Evolutionary conservation across 345 rosid species (phyloP).

Genomic region (Luvunga scandens): DNA sequence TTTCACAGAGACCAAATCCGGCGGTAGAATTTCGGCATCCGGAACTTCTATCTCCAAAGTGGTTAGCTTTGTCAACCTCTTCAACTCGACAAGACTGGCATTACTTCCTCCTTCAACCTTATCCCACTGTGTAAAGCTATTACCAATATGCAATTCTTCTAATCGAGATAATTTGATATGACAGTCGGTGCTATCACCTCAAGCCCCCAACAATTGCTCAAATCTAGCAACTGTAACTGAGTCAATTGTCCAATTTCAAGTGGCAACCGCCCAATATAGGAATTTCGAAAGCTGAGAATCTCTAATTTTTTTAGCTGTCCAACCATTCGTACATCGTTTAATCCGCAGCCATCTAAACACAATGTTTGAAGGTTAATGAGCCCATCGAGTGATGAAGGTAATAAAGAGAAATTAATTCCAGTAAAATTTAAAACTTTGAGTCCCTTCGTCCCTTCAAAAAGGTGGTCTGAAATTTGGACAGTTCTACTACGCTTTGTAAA

Average conservation of each 20-base stretch:
- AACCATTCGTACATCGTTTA: accelerated
- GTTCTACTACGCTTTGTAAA: accelerated
- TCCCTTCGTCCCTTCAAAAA: background rate
- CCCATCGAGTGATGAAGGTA: background rate
- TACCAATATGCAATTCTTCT: accelerated
- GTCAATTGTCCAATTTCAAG: background rate
- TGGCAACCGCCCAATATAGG: accelerated
- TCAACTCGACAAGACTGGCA: too few relatives aligned
- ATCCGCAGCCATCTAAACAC: accelerated
- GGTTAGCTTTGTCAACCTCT: too few relatives aligned
- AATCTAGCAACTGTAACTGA: background rate
- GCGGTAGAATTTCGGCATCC: too few relatives aligned
- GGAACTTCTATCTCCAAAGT: too few relatives aligned
- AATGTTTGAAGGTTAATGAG: background rate
- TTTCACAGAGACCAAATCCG: too few relatives aligned
- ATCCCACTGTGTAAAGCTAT: too few relatives aligned
- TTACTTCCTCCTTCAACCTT: background rate
- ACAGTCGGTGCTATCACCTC: background rate
- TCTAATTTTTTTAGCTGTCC: background rate
- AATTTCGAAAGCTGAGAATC: background rate
- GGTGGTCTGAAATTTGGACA: background rate
- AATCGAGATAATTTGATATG: background rate
- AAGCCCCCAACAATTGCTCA: background rate
- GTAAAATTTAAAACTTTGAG: background rate
- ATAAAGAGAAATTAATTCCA: background rate